These are phyloP conservation scores for Rosellinia necatrix DNA, from an alignment of 2,329 filamentous ascomycete genomes.

Conservation along the genomic window DNA sequence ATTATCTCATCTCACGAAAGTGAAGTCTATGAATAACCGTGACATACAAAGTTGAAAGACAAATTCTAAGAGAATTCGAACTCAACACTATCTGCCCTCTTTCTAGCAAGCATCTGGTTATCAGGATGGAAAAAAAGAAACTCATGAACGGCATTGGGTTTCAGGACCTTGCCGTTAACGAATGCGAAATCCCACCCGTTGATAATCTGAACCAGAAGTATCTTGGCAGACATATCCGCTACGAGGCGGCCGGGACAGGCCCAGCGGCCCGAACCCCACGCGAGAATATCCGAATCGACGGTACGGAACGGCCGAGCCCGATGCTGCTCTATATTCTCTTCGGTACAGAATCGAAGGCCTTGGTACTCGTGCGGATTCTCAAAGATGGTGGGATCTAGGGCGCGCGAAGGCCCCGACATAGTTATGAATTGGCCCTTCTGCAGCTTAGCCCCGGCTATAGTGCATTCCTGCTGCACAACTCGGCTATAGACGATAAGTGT, in stretches of 20 bases:
- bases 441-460: slow-evolving; percentile 3
- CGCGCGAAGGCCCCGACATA: slow-evolving; percentile 4
- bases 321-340: slow-evolving; percentile 13
- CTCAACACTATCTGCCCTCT: neutral
- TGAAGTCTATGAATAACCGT: too few species aligned
- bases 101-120: slow-evolving; percentile 9
- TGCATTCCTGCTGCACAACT: slow-evolving; percentile 16
- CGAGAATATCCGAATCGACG: slow-evolving; percentile 22
- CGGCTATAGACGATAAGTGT: slow-evolving; percentile 24
- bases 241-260: slow-evolving; percentile 26
- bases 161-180: slow-evolving; percentile 10
- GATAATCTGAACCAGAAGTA: slow-evolving; percentile 23
- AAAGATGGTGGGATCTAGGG: slow-evolving; percentile 12
- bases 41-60: too few species aligned
- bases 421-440: slow-evolving; percentile 15
- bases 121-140: slow-evolving; percentile 20
- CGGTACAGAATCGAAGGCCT: slow-evolving; percentile 16
- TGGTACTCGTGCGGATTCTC: slow-evolving; percentile 10
- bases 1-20: too few species aligned
- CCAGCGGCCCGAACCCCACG: slow-evolving; percentile 25
- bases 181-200: slow-evolving; percentile 26
- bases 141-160: slow-evolving; percentile 10
- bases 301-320: slow-evolving; percentile 20
- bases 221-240: slow-evolving; percentile 22
- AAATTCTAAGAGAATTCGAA: neutral